Evolutionary conservation across 2,329 filamentous ascomycete genomes (phyloP).

Genomic region (Nectriaceae sp.): DNA sequence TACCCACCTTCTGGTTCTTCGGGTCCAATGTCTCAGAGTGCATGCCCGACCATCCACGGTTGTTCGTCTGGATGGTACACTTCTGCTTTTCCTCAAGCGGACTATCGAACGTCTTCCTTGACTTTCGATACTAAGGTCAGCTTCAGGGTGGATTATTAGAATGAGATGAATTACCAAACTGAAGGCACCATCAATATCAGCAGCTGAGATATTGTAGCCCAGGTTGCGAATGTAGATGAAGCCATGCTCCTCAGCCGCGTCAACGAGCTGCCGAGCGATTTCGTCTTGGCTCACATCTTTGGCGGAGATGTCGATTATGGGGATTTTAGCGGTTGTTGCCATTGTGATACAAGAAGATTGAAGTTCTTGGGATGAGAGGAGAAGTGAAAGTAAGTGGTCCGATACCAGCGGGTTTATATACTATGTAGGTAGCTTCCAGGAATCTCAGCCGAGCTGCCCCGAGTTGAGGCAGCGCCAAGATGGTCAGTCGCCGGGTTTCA

Average conservation of each 20-base stretch:
- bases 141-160: background rate
- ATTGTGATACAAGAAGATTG: no score
- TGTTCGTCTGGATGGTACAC: constrained; percentile 77
- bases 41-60: constrained; percentile 88
- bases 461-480: no score
- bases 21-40: constrained; percentile 87
- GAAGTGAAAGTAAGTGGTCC: no score
- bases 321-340: constrained; percentile 55
- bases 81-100: constrained; percentile 70
- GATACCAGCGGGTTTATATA: no score
- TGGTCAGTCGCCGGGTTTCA: no score
- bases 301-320: constrained; percentile 74
- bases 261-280: constrained; percentile 69
- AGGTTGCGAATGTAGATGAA: constrained; percentile 87
- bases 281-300: constrained; percentile 48
- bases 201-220: constrained; percentile 65
- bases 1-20: constrained; percentile 69
- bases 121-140: constrained; percentile 43
- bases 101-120: constrained; percentile 69
- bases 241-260: constrained; percentile 79
- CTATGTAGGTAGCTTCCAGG: no score
- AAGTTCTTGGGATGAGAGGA: no score
- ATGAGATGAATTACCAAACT: constrained; percentile 56
- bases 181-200: constrained; percentile 72
- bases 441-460: no score